Percentiles rank a stretch among this genome's conserved stretches.
phyloP scores from a whole-genome alignment of 1,139 yeast species.

The Protomyces macrosporus region DNA sequence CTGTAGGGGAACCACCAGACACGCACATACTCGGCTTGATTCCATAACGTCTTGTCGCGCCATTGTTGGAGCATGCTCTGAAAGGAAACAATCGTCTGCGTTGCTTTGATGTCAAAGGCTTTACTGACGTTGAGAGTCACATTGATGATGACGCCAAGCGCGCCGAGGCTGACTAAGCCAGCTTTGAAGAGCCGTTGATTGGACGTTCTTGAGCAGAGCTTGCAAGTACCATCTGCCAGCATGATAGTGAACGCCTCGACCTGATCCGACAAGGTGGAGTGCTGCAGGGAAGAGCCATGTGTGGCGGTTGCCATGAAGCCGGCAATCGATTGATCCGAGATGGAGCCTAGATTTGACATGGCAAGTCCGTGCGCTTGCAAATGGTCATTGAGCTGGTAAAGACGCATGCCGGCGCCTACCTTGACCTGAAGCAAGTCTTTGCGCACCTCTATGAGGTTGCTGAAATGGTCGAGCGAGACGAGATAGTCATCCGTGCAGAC shows the following conservation, averaged over 20 bases:
- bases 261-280: slow-evolving; percentile 85
- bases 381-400: slow-evolving; percentile 68
- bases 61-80: slow-evolving; percentile 62
- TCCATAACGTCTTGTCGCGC: slow-evolving; percentile 62
- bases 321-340: slow-evolving; percentile 87
- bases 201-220: slow-evolving; percentile 63
- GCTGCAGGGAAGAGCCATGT: slow-evolving; percentile 90
- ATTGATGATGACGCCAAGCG: slow-evolving; percentile 80
- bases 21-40: slow-evolving; percentile 81
- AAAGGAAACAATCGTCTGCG: slow-evolving; percentile 75
- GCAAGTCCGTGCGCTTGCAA: slow-evolving; percentile 65
- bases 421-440: slow-evolving; percentile 58
- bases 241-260: slow-evolving; percentile 69
- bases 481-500: slow-evolving; percentile 89
- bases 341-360: slow-evolving; percentile 86
- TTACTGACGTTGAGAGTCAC: slow-evolving; percentile 88
- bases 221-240: slow-evolving; percentile 63
- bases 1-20: slow-evolving; percentile 98
- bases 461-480: slow-evolving; percentile 74
- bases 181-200: slow-evolving; percentile 73
- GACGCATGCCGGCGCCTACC: slow-evolving; percentile 86
- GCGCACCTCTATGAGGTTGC: slow-evolving; percentile 48
- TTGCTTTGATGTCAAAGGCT: slow-evolving; percentile 69
- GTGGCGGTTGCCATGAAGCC: slow-evolving; percentile 95
- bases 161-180: slow-evolving; percentile 81